phyloP scores from a whole-genome alignment of 345 rosid species.

The Capsella bursapastoris region DNA sequence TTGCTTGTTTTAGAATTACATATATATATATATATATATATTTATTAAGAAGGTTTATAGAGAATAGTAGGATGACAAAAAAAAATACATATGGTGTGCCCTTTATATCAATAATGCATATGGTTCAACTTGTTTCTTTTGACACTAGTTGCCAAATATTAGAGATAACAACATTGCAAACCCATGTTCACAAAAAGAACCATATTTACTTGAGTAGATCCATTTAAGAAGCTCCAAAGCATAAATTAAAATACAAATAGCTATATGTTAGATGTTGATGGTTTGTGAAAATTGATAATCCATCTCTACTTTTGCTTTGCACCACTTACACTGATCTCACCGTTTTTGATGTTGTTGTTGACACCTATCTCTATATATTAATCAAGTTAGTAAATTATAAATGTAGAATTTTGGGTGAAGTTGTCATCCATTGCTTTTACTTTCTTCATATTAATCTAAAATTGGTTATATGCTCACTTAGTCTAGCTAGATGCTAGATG shows the following conservation, averaged over 20 bases:
- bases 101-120: neutral
- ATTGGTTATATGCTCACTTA: too few species aligned
- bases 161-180: neutral
- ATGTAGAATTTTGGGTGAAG: neutral
- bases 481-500: too few species aligned
- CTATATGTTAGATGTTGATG: slow-evolving; percentile 23
- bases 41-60: neutral
- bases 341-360: neutral
- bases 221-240: slow-evolving; percentile 26
- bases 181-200: slow-evolving; percentile 21
- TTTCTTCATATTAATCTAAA: too few species aligned
- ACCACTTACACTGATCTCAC: slow-evolving; percentile 6
- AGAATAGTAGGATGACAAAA: neutral
- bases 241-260: neutral
- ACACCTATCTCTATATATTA: neutral
- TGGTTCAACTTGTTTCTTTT: slow-evolving; percentile 28
- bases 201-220: slow-evolving; percentile 32
- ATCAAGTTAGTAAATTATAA: neutral
- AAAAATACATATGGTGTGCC: neutral
- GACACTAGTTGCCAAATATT: slow-evolving; percentile 30
- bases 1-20: too few species aligned
- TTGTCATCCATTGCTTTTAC: slow-evolving; percentile 12
- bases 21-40: too few species aligned
- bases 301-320: neutral
- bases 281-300: neutral